These are phyloP conservation scores for Brassica napus DNA, from an alignment of 345 rosid genomes.

Conservation along the genomic window Da-Ae NC_063445.1:51237001-51237500, in stretches of 20 bases:
- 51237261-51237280: no score
- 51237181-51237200: neutral
- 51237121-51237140: slow-evolving; percentile 83
- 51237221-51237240: no score
- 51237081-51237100: slow-evolving; percentile 70
- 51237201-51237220: neutral
- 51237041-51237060: slow-evolving; percentile 58
- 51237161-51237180: neutral
- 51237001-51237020: slow-evolving; percentile 65
- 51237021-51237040: slow-evolving; percentile 54
- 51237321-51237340: no score
- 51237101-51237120: slow-evolving; percentile 61
- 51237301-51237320: no score
- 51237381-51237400: slow-evolving; percentile 31
- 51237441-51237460: slow-evolving; percentile 51
- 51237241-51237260: no score
- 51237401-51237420: slow-evolving; percentile 52
- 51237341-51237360: no score
- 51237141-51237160: slow-evolving; percentile 39
- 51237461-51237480: slow-evolving; percentile 38
- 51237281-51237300: no score
- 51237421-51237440: slow-evolving; percentile 59
- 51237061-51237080: slow-evolving; percentile 85
- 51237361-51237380: slow-evolving; percentile 25
- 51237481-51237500: slow-evolving; percentile 43